Percentiles rank a stretch among this genome's conserved stretches.
phyloP scores from a whole-genome alignment of 805 yeast genomes.

The Wickerhamomyces kurtzmanii region DNA sequence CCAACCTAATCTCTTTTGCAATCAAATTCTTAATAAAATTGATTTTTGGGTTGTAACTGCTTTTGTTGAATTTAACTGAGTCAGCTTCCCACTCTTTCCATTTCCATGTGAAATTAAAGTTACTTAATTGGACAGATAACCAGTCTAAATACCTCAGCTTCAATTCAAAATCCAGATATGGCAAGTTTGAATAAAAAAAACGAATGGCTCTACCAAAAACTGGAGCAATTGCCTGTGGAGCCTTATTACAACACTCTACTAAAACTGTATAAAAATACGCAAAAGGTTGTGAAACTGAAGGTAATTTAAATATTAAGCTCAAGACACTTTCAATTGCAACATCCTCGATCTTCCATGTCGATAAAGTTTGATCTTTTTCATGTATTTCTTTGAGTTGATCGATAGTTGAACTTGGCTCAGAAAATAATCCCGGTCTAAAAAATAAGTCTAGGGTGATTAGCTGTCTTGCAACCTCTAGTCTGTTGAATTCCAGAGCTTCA shows the following conservation, averaged over 20 bases:
- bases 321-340: slow-evolving; percentile 76
- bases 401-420: slow-evolving; percentile 66
- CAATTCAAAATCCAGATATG: slow-evolving; percentile 65
- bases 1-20: slow-evolving; percentile 73
- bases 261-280: slow-evolving; percentile 80
- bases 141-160: slow-evolving; percentile 71
- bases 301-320: slow-evolving; percentile 68
- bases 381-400: slow-evolving; percentile 48
- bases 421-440: slow-evolving; percentile 56
- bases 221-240: slow-evolving; percentile 82
- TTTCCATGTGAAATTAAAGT: slow-evolving; percentile 93
- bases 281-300: slow-evolving; percentile 51
- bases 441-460: slow-evolving; percentile 64
- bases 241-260: slow-evolving; percentile 78
- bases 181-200: slow-evolving; percentile 62
- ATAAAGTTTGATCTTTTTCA: slow-evolving; percentile 19
- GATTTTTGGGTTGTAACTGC: slow-evolving; percentile 59
- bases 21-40: slow-evolving; percentile 71
- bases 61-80: slow-evolving; percentile 32
- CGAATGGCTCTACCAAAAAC: slow-evolving; percentile 90
- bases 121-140: slow-evolving; percentile 89
- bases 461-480: slow-evolving; percentile 79
- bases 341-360: slow-evolving; percentile 91
- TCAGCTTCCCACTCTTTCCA: slow-evolving; percentile 90
- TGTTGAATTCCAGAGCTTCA: slow-evolving; percentile 78